Conservation (phyloP, 2,329 filamentous ascomycete species). For the Calonectria honghensis region DNA sequence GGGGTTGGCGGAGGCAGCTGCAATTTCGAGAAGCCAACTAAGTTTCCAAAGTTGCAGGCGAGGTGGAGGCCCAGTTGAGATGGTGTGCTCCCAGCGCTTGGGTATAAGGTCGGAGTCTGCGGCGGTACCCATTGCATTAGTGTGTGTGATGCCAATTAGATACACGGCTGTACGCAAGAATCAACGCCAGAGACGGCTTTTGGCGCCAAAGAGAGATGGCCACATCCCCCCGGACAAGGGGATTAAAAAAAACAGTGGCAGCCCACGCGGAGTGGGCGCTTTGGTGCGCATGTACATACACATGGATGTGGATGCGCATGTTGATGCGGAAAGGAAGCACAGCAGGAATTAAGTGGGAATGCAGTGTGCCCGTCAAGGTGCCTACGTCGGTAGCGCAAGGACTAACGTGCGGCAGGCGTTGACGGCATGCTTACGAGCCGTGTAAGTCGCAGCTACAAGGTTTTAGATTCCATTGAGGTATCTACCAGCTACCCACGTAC, state of each 20-base stretch:
- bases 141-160: conserved; percentile 15
- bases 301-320: conserved; percentile 29
- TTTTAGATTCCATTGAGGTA: neutral
- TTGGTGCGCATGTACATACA: conserved; percentile 23
- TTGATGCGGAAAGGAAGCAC: conserved; percentile 21
- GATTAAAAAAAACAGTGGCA: conserved; percentile 1
- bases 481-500: neutral
- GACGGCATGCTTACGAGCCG: conserved; percentile 24
- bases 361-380: conserved; percentile 37
- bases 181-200: neutral
- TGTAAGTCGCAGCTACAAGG: conserved; percentile 36
- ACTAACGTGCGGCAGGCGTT: conserved; percentile 36
- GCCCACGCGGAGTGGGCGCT: conserved; percentile 14
- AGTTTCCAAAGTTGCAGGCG: conserved; percentile 32
- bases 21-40: conserved; percentile 40
- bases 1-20: conserved; percentile 30
- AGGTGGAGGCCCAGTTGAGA: conserved; percentile 34
- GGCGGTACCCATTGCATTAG: conserved; percentile 15
- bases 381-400: conserved; percentile 27
- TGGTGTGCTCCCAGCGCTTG: conserved; percentile 34
- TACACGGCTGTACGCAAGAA: conserved; percentile 7
- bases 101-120: conserved; percentile 14
- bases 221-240: conserved; percentile 34
- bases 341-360: conserved; percentile 34
- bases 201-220: conserved; percentile 17